These are phyloP conservation scores for Athelia sp. DNA, from an alignment of 1,284 basidiomycete genomes.

Conservation along the genomic window DNA sequence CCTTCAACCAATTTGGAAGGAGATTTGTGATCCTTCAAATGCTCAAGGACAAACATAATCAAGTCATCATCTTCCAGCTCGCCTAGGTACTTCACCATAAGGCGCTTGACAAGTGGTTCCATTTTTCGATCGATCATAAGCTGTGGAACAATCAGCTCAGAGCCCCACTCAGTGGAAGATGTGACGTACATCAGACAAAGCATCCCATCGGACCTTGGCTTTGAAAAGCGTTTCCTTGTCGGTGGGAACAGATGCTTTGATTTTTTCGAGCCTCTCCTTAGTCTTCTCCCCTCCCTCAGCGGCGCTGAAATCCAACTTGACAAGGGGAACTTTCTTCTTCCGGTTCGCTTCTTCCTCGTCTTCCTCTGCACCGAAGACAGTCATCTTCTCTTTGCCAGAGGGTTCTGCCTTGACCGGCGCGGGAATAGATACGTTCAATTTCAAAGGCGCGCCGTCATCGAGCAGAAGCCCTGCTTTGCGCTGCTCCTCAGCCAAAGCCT, in stretches of 20 bases:
- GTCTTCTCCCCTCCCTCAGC: slow-evolving; percentile 73
- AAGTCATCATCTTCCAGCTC: slow-evolving; percentile 87
- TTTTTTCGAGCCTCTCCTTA: slow-evolving; percentile 72
- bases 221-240: slow-evolving; percentile 76
- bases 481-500: slow-evolving; percentile 80
- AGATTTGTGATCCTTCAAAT: slow-evolving; percentile 79
- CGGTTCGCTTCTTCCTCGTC: slow-evolving; percentile 80
- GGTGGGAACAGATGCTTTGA: slow-evolving; percentile 62
- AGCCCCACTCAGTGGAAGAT: neutral
- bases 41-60: slow-evolving; percentile 85
- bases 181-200: slow-evolving; percentile 71
- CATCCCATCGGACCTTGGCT: slow-evolving; percentile 81
- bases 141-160: slow-evolving; percentile 32
- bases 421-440: slow-evolving; percentile 69
- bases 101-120: slow-evolving; percentile 70
- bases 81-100: slow-evolving; percentile 81
- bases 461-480: slow-evolving; percentile 84
- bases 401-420: slow-evolving; percentile 42
- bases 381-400: slow-evolving; percentile 40
- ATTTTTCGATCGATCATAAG: slow-evolving; percentile 76
- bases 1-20: slow-evolving; percentile 82
- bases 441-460: slow-evolving; percentile 85
- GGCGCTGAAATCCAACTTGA: slow-evolving; percentile 82
- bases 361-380: slow-evolving; percentile 70
- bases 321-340: slow-evolving; percentile 75